Evolutionary conservation across 2,329 filamentous ascomycete species (phyloP).

Genomic region (Neobulgaria alba): DNA sequence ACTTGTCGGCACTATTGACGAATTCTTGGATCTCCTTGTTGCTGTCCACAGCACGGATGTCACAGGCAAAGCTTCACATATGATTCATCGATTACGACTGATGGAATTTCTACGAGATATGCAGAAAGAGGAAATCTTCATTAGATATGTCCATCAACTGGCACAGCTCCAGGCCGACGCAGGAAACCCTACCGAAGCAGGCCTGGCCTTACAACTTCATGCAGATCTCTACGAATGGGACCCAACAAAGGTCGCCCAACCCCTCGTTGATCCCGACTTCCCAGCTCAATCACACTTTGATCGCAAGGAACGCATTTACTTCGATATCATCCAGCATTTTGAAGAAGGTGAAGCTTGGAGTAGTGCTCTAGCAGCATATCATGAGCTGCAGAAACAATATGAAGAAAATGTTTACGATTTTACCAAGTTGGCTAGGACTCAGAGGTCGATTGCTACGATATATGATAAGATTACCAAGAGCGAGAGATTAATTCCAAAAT

Average conservation of each 20-base stretch:
- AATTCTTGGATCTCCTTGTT: conserved; percentile 82
- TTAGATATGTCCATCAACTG: conserved; percentile 90
- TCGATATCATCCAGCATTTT: conserved; percentile 89
- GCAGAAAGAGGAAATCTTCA: conserved; percentile 94
- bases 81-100: conserved; percentile 79
- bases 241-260: conserved; percentile 53
- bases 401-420: conserved; percentile 87
- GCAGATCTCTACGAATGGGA: conserved; percentile 94
- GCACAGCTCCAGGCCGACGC: conserved; percentile 67
- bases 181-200: conserved; percentile 78
- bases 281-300: conserved; percentile 83
- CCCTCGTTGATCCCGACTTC: conserved; percentile 66
- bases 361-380: conserved; percentile 78
- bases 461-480: conserved; percentile 83
- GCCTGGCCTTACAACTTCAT: conserved; percentile 79
- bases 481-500: conserved; percentile 69
- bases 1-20: conserved; percentile 76
- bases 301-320: conserved; percentile 84
- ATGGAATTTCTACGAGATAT: conserved; percentile 97
- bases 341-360: conserved; percentile 94
- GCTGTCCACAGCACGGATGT: conserved; percentile 75
- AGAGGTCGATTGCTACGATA: conserved; percentile 84
- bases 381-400: conserved; percentile 86
- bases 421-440: conserved; percentile 77
- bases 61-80: conserved; percentile 66